Evolutionary conservation across 2,329 filamentous ascomycete genomes (phyloP).

Genomic region (Chalara sp.): DNA sequence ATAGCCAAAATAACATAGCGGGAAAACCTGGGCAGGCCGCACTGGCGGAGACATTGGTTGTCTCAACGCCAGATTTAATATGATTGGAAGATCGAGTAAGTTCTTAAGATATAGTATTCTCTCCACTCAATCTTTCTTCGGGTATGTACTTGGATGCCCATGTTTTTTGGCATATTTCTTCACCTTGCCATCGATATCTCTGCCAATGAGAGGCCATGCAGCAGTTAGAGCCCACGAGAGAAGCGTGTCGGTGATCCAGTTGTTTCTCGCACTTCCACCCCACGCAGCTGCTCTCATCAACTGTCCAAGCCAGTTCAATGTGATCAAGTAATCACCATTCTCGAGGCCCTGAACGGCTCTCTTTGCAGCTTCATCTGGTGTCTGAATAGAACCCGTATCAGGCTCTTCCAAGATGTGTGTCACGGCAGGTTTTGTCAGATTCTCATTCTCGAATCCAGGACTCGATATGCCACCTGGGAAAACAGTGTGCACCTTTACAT

Average conservation of each 20-base stretch:
- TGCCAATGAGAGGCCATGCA: constrained; percentile 51
- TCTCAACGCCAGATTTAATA: too few species aligned
- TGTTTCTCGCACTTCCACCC: constrained; percentile 51
- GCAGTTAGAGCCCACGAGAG: constrained; percentile 46
- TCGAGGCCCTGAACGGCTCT: constrained; percentile 69
- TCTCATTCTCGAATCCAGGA: constrained; percentile 70
- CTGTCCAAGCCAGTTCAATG: constrained; percentile 65
- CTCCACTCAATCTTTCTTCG: constrained; percentile 9
- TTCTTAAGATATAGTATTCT: too few species aligned
- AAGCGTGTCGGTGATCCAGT: constrained; percentile 52
- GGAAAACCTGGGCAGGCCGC: too few species aligned
- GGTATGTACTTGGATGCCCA: constrained; percentile 46
- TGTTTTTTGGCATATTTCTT: constrained; percentile 48
- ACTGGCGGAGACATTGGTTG: too few species aligned
- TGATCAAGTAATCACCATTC: constrained; percentile 71
- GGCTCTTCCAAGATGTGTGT: constrained; percentile 73
- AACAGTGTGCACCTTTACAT: constrained; percentile 74
- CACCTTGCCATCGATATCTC: constrained; percentile 51
- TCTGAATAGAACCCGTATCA: constrained; percentile 62
- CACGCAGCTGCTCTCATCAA: constrained; percentile 60
- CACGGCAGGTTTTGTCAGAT: constrained; percentile 70
- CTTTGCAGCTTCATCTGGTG: constrained; percentile 69
- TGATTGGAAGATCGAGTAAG: too few species aligned
- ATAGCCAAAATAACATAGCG: too few species aligned
- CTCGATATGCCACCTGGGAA: constrained; percentile 78